Percentiles rank a stretch among this genome's conserved stretches.
These are phyloP conservation scores for Linnemannia exigua DNA, from an alignment of 192 early-diverging fungal genomes.

Conservation along the genomic window DNA sequence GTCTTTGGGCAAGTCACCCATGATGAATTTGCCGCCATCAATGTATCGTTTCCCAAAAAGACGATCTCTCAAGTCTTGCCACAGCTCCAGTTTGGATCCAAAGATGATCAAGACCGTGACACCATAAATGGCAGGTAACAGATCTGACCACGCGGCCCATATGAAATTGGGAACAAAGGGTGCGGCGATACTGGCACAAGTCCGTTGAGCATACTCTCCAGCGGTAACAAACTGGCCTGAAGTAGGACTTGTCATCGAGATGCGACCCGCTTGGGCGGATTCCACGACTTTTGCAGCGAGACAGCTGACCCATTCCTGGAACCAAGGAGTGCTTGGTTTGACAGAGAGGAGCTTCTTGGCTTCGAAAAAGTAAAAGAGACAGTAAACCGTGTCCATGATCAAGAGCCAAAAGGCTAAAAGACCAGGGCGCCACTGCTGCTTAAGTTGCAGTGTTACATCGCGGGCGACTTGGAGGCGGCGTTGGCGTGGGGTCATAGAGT, in stretches of 20 bases:
- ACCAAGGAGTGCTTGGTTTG: neutral
- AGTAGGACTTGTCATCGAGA: neutral
- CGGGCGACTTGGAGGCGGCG: slow-evolving; percentile 34
- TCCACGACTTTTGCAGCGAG: neutral
- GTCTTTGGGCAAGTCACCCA: slow-evolving; percentile 10
- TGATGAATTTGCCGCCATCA: neutral
- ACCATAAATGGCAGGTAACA: slow-evolving; percentile 13
- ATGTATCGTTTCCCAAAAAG: slow-evolving; percentile 2
- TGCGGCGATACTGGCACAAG: slow-evolving; percentile 15
- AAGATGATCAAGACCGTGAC: slow-evolving; percentile 17
- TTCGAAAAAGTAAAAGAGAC: slow-evolving; percentile 38
- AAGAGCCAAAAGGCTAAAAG: slow-evolving; percentile 28
- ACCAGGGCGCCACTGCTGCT: slow-evolving; percentile 49
- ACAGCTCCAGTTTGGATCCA: slow-evolving; percentile 31
- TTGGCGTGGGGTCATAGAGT: neutral
- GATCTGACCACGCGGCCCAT: slow-evolving; percentile 25
- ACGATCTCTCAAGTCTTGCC: slow-evolving; percentile 11
- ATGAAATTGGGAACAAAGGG: slow-evolving; percentile 25
- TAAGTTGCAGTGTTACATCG: slow-evolving; percentile 18
- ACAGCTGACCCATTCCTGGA: slow-evolving; percentile 20
- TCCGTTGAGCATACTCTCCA: slow-evolving; percentile 8
- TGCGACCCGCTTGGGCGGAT: neutral
- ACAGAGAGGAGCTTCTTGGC: slow-evolving; percentile 20
- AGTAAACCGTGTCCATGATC: slow-evolving; percentile 29
- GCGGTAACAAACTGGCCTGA: slow-evolving; percentile 17